Evolutionary conservation across 2,329 filamentous ascomycete species (phyloP).

Genomic region (Aureobasidium sp.): DNA sequence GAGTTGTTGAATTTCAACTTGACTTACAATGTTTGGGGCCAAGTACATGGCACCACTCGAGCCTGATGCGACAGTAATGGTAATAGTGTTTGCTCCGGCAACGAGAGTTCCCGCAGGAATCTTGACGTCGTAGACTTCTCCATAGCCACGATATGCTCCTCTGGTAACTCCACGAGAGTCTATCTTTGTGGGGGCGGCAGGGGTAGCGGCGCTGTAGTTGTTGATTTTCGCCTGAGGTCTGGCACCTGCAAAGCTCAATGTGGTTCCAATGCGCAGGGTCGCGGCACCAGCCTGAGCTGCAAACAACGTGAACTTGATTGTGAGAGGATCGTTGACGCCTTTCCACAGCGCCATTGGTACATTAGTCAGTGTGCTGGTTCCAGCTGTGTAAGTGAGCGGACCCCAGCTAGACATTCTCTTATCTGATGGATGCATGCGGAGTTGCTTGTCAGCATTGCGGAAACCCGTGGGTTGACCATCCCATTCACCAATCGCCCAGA

Average conservation of each 20-base stretch:
- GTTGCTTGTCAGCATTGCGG: conserved; percentile 58
- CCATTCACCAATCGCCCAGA: conserved; percentile 59
- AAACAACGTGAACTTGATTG: conserved; percentile 51
- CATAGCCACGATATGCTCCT: conserved; percentile 55
- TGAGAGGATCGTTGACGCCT: conserved; percentile 49
- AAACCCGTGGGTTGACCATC: conserved; percentile 54
- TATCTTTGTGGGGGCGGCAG: conserved; percentile 41
- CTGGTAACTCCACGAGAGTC: conserved; percentile 58
- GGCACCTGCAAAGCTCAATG: conserved; percentile 52
- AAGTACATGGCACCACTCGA: conserved; percentile 48
- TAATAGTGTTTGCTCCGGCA: conserved; percentile 54
- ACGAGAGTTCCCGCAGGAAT: conserved; percentile 53
- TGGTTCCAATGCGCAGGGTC: conserved; percentile 58
- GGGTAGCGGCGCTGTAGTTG: conserved; percentile 41
- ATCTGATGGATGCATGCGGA: conserved; percentile 59
- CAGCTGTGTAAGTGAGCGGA: conserved; percentile 53
- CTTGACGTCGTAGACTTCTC: conserved; percentile 56
- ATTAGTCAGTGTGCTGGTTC: conserved; percentile 41
- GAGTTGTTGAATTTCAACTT: too few species aligned
- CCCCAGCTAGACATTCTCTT: conserved; percentile 51
- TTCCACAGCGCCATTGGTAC: conserved; percentile 63
- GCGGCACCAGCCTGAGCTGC: conserved; percentile 43
- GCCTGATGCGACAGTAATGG: conserved; percentile 51
- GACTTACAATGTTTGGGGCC: conserved; percentile 46
- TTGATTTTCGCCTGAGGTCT: conserved; percentile 53